Base-by-base conservation (phyloP, 148 eudicot genomes). In the Rhododendron mucronatum region DNA sequence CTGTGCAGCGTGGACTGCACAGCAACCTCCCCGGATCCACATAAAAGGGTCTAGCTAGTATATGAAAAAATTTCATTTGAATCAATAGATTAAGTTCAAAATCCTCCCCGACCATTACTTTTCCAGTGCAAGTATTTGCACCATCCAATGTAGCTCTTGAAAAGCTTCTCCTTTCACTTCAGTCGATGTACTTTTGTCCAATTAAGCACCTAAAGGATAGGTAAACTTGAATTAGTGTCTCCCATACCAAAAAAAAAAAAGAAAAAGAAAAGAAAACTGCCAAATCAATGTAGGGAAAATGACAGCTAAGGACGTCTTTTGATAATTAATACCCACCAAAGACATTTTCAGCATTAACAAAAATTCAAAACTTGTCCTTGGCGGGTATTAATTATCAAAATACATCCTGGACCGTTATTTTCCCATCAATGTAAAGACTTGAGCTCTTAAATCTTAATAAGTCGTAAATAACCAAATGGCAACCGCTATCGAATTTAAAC, bases 71-170 rank as follows among this genome's bases (percentile, higher is more conserved):
- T 63, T 37, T 65, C 35, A 23, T 5, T 41, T 65, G 74, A 83
- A 65, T 26, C 28, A 71, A 23, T 7, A 57, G 37, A 18, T 39
- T 23, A 37, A 88, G 85, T 45, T 39, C 13, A 87, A 65, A 83
- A 85, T 84, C 76, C 94, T 90, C 83, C 95, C 99, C 98, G 95
- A 45, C 95, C 95, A 88, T 98, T 97, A 88, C 98, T 97, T 89
- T 95, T 97, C 33, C 99, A 95, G 85, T 93, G 98, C 91, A 97
- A 91, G 89, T 94, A 97, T 88, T 93, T 94, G 99, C 99, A 97
- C 99, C 98, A 97, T 86, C 88, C 94, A 85, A 93, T 95, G 91
- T 95, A 97, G 91, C 92, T 95, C 90, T 95, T 95, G 93, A 97
- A 97, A 89, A 97, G 97, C 87, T 94, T 97, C 91, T 95, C 95